Conservation (phyloP, 345 rosid genomes). For the Raphanus raphanistrum region DNA sequence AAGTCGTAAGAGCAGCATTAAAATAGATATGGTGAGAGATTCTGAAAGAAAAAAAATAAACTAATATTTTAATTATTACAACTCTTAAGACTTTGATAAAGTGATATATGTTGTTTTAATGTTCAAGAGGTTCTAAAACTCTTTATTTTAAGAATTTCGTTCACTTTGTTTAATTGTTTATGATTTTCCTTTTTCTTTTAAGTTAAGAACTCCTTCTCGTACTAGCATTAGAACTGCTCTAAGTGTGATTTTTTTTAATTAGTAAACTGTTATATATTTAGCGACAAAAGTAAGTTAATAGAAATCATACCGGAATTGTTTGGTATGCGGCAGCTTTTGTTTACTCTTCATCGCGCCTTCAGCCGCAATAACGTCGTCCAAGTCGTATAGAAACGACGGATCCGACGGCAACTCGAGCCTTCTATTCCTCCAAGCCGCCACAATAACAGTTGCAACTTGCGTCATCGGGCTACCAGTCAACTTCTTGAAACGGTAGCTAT, state of each 20-base stretch:
- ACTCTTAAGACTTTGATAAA: too few relatives aligned
- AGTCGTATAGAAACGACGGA: slow-evolving; percentile 48
- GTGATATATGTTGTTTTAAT: too few relatives aligned
- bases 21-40: too few relatives aligned
- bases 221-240: too few relatives aligned
- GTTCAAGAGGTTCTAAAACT: too few relatives aligned
- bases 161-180: too few relatives aligned
- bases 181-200: too few relatives aligned
- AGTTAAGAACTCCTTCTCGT: too few relatives aligned
- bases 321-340: slow-evolving; percentile 70
- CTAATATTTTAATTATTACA: too few relatives aligned
- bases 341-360: slow-evolving; percentile 55
- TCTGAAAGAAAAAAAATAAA: too few relatives aligned
- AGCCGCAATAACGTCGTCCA: slow-evolving; percentile 51
- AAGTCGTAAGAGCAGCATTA: too few relatives aligned
- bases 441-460: slow-evolving; percentile 68
- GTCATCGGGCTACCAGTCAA: slow-evolving; percentile 93
- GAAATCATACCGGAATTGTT: slow-evolving; percentile 65
- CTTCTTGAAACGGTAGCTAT: slow-evolving; percentile 77
- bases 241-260: slow-evolving; percentile 6
- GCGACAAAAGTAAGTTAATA: neutral
- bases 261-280: neutral
- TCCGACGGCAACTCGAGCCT: slow-evolving; percentile 60
- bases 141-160: too few relatives aligned
- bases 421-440: slow-evolving; percentile 72